Percentiles rank a stretch among this genome's conserved stretches.
phyloP scores from a whole-genome alignment of 768 basidiomycete species.

The Rhodotorula toruloides region DNA sequence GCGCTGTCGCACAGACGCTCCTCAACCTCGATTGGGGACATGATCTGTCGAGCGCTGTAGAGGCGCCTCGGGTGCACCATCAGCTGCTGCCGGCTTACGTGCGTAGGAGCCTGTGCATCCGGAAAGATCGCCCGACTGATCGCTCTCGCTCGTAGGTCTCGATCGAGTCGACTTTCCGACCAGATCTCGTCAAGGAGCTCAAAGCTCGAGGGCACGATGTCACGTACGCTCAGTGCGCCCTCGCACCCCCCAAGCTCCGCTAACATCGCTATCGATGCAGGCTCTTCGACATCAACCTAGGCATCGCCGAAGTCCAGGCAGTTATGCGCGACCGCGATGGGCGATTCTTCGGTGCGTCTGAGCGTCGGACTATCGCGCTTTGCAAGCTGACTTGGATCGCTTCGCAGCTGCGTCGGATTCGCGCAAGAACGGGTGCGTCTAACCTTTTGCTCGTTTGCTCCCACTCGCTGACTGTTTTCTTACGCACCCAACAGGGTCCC shows the following conservation, averaged over 20 bases:
- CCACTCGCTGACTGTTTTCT: not conserved
- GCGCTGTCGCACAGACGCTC: slow-evolving; percentile 69
- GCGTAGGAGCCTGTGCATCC: slow-evolving; percentile 18
- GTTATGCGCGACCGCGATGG: slow-evolving; percentile 35
- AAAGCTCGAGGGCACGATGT: slow-evolving; percentile 64
- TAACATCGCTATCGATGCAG: not conserved
- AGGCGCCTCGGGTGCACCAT: slow-evolving; percentile 74
- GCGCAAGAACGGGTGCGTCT: slow-evolving; percentile 33
- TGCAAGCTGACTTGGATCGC: not conserved
- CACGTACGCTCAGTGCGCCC: slow-evolving; percentile 48
- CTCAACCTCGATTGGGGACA: slow-evolving; percentile 69
- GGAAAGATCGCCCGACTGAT: too few relatives aligned
- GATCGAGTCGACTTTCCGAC: slow-evolving; percentile 61
- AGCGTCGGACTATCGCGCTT: not conserved
- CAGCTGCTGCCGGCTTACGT: slow-evolving; percentile 66
- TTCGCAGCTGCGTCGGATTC: slow-evolving; percentile 27
- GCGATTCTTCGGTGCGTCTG: slow-evolving; percentile 22
- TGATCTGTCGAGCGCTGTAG: slow-evolving; percentile 74
- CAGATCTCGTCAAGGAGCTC: slow-evolving; percentile 57
- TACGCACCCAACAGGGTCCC: not conserved
- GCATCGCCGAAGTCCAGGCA: slow-evolving; percentile 70
- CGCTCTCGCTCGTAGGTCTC: slow-evolving; percentile 47
- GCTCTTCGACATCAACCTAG: slow-evolving; percentile 66
- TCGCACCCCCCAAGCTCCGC: not conserved
- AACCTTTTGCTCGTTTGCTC: not conserved